phyloP scores from a whole-genome alignment of 192 early-diverging fungal species.

The Dispira simplex region DNA sequence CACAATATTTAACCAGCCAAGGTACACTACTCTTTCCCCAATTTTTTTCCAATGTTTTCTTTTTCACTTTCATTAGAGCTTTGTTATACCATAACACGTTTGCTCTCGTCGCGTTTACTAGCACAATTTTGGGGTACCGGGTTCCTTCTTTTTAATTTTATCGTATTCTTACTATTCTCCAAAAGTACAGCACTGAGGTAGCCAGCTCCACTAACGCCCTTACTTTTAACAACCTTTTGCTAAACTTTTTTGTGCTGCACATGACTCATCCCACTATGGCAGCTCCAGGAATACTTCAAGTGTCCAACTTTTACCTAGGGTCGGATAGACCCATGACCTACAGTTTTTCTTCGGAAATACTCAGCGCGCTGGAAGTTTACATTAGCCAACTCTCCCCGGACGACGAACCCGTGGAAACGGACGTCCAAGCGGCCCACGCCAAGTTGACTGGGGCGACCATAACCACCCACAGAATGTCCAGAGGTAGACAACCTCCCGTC shows the following conservation, averaged over 20 bases:
- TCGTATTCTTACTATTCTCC: too few species aligned
- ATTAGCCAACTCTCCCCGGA: background rate
- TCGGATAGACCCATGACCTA: conserved; percentile 5
- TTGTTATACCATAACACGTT: background rate
- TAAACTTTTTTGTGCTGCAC: too few species aligned
- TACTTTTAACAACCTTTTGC: too few species aligned
- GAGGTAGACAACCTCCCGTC: background rate
- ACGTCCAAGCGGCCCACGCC: conserved; percentile 4
- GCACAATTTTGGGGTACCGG: too few species aligned
- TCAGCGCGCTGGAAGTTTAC: conserved; percentile 1
- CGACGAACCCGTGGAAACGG: background rate
- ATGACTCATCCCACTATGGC: background rate
- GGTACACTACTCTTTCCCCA: too few species aligned
- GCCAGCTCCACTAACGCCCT: too few species aligned
- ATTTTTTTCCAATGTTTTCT: too few species aligned
- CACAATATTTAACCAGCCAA: too few species aligned
- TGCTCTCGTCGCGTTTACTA: background rate
- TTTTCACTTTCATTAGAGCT: too few species aligned
- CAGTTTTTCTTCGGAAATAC: conserved; percentile 7
- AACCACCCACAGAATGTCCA: background rate
- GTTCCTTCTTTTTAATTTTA: too few species aligned
- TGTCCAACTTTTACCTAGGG: background rate
- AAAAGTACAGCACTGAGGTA: too few species aligned
- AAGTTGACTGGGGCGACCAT: background rate
- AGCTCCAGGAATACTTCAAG: background rate